Base-by-base conservation (phyloP, 2,329 filamentous ascomycete species). In the Pseudocercospora fijiensis region DNA sequence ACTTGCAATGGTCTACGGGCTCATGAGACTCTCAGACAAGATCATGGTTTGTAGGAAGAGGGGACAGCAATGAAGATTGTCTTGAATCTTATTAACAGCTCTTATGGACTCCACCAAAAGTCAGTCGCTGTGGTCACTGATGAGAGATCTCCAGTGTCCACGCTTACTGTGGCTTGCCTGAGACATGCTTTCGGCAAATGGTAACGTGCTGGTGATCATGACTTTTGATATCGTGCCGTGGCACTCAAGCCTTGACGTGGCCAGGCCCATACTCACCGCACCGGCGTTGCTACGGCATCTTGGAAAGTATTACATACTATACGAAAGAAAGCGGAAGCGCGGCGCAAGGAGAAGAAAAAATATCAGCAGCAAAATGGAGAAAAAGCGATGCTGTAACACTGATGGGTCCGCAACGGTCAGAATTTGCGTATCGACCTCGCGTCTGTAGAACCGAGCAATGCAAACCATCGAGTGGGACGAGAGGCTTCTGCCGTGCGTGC, bases 351-450 rank as follows among this genome's bases (percentile, higher is more conserved):
- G 58, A 60, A 58, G n/a, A 37, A 28, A 45, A 33, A 59, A 52
- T 43, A 56, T 53, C 22, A 57, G 47, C 43, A 27, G 51, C 52
- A 43, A 58, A n/a, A 57, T 22, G 22, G 41, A 62, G 57, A 52
- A 53, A 53, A 63, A 57, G 62, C 60, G 61, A 66, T 63, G 65
- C 58, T 66, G 67, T 67, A 65, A 51, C 62, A 67, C 67, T 65
- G 37, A 28, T 59, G 65, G 53, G 55, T 66, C 63, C 58, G 62
- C 62, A 27, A 60, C 37, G 57, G 61, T 28, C 63, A 64, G 58
- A 65, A 63, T 63, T 65, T 64, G 63, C 62, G 67, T 69, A 63
- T 67, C 63, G 62, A 58, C 27, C 28, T 65, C 60, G 61, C 60
- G 61, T 62, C 63, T 65, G 66, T 68, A 56, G 56, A 60, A 67